These are phyloP conservation scores for Xanthoconium purpureum DNA, from an alignment of 768 basidiomycete genomes.

Conservation along the genomic window DNA sequence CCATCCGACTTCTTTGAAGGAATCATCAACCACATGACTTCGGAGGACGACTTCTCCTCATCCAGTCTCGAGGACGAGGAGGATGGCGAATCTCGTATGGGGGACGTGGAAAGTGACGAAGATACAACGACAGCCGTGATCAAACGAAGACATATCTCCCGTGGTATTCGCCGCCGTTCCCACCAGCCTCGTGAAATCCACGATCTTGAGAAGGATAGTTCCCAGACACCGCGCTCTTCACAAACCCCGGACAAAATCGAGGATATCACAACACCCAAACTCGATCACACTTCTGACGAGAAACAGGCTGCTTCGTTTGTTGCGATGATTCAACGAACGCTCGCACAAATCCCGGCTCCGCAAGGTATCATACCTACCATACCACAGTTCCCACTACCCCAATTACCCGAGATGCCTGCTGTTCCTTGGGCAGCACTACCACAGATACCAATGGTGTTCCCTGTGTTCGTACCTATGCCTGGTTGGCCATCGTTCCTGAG, in stretches of 20 bases:
- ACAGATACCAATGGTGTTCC: constrained; percentile 76
- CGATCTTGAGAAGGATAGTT: constrained; percentile 7
- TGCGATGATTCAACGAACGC: constrained; percentile 72
- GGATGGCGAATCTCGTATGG: constrained; percentile 62
- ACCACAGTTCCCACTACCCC: constrained; percentile 47
- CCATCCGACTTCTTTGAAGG: constrained; percentile 45
- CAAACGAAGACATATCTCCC: constrained; percentile 33
- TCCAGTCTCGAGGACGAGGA: constrained; percentile 37
- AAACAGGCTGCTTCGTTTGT: constrained; percentile 51
- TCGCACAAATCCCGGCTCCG: constrained; percentile 57
- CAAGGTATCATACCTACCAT: constrained; percentile 55
- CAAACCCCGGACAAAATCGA: constrained; percentile 6
- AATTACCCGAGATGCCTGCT: constrained; percentile 64
- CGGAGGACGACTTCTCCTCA: constrained; percentile 25
- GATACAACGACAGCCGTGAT: constrained; percentile 36
- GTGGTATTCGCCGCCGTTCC: constrained; percentile 33
- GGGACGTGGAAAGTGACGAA: constrained; percentile 67
- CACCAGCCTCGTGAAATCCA: constrained; percentile 16
- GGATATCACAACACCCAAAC: constrained; percentile 23
- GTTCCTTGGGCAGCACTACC: constrained; percentile 62
- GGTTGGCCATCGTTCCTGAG: constrained; percentile 64
- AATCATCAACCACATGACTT: constrained; percentile 19
- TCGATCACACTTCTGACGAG: constrained; percentile 26
- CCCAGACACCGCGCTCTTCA: neutral
- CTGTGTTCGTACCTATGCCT: constrained; percentile 68